Base-by-base conservation (phyloP, 345 rosid genomes). In the Lepidium africanum region DNA sequence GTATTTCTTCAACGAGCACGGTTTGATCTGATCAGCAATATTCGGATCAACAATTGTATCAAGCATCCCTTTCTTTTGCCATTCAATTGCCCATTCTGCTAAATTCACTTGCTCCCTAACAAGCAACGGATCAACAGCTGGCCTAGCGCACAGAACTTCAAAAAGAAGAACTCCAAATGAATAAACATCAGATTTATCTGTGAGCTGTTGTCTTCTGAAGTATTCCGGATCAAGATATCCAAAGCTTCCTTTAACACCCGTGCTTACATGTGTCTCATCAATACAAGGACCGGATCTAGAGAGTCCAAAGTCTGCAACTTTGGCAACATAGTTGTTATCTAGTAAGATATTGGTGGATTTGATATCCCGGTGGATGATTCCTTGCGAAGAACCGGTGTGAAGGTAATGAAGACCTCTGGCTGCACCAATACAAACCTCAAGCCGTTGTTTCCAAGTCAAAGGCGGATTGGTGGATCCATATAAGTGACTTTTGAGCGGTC, bases 281-380 rank as follows among this genome's bases (percentile, higher is more conserved):
- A 94, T 82, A 72, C 99, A 85, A 3, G 99, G 99, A 25, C 97
- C 99, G 0, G 95, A 82, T 80, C 97, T 87, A 1, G 97, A 94
- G 50, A 94, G 92, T 63, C 99, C 99, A 58, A 94, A 94, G 79
- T 94, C 97, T 10, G 99, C 96, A 48, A 94, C 99, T 85, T 94
- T 94, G 40, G 96, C 90, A 17, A 65, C 81, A 27, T 74, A 75
- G 43, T 74, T 79, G 58, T 80, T 85, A 40, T 93, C 96, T 3
- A 93, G 87, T 71, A 93, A 54, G 70, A 93, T 93, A 63, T 90
- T 93, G 19, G 98, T 88, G 6, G 98, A 93, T 61, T 93, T 93
- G 3, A 93, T 88, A 84, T 93, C 98, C 2, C 98, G 94, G 69
- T 93, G 98, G 63, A 93, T 93, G 80, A 93, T 84, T 11, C 98